Evolutionary conservation across 345 rosid species (phyloP).

Genomic region (Bruguiera parviflora): DNA sequence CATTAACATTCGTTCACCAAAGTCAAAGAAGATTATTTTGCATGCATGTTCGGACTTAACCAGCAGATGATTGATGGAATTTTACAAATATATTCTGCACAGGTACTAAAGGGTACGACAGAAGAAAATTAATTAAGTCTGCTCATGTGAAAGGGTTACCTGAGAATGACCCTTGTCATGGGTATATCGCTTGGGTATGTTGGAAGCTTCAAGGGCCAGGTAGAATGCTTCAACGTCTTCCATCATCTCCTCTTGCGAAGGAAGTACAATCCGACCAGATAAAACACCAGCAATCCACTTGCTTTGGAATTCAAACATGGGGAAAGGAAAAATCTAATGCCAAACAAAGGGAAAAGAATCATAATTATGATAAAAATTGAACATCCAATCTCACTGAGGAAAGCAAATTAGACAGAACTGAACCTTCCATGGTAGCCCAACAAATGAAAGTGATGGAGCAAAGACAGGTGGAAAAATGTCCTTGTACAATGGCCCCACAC

Average conservation of each 20-base stretch:
- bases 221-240: constrained; percentile 52
- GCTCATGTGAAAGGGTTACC: constrained; percentile 32
- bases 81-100: not conserved
- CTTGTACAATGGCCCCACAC: constrained; percentile 77
- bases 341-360: not conserved
- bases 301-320: constrained; percentile 68
- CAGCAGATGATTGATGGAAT: not conserved
- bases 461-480: constrained; percentile 66
- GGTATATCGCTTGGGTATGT: constrained; percentile 58
- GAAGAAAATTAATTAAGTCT: not conserved
- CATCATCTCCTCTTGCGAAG: constrained; percentile 64
- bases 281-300: constrained; percentile 82
- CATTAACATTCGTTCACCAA: not conserved
- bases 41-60: not conserved
- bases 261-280: constrained; percentile 64
- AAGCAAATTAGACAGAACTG: constrained; percentile 7
- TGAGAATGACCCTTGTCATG: constrained; percentile 43
- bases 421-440: constrained; percentile 81
- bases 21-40: not conserved
- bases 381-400: constrained; percentile 1
- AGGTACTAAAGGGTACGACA: not conserved
- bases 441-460: constrained; percentile 78
- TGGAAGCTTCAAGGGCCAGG: constrained; percentile 46
- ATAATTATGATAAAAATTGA: not conserved
- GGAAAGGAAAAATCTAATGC: constrained; percentile 60